Base-by-base conservation (phyloP, 345 rosid species). In the Corchorus capsularis region DNA sequence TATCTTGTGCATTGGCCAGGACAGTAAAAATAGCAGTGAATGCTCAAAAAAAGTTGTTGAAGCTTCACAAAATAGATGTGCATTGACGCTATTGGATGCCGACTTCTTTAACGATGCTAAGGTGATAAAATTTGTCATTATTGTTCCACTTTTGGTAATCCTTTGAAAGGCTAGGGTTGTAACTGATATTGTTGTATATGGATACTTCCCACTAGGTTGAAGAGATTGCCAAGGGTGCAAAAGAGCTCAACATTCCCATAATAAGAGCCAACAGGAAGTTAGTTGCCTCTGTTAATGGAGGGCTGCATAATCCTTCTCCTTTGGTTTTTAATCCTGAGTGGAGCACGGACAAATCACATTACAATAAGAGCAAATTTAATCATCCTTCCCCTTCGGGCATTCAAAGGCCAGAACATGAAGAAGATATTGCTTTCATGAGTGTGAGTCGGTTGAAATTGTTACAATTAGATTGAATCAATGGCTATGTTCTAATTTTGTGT, bases 361-460 rank as follows among this genome's bases (percentile, higher is more conserved):
- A 63, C 22, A 71, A 61, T 8, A 75, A 37, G 60, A 82, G 73
- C 41, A 85, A 76, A 80, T 90, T 95, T 69, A 82, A 68, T n/a
- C 76, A 84, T 71, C 92, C 94, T 64, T 70, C 70, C 0, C 14
- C 56, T 2, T 72, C 87, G 1, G 89, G 84, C 46, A 47, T 83
- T 35, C 67, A 59, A 66, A 86, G 76, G 73, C 99, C 93, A 9
- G 63, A 53, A 49, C 74, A 69, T 72, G 90, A 95, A 6, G 89
- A 91, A 79, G 93, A 91, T 85, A 83, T 95, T 46, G 97, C 96
- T 54, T 94, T 90, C 78, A 87, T 91, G 98, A 91, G 86, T 72
- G 93, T 90, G 82, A 85, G 86, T 74, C 75, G 22, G 37, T 74
- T 61, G 32, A n/a, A 39, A 39, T 39, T 8, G 13, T 27, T 17